Conservation (phyloP, 2,329 filamentous ascomycete genomes). For the Paracamarosporium sp. region DNA sequence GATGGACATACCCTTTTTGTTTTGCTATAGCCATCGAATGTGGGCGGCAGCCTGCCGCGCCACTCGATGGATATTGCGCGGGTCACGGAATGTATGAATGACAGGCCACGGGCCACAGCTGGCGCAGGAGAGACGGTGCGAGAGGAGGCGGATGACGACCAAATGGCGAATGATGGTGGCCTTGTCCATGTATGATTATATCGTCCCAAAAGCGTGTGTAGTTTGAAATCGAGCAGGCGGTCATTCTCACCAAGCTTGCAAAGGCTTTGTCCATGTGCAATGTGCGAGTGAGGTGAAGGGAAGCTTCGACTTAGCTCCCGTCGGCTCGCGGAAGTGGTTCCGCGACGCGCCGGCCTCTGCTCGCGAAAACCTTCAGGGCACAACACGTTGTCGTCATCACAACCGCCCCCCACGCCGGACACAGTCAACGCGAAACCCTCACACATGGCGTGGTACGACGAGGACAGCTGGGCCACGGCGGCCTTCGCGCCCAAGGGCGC, state of each 20-base stretch:
- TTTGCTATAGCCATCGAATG: slow-evolving; percentile 23
- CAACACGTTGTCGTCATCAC: slow-evolving; percentile 5
- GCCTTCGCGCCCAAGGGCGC: slow-evolving; percentile 53
- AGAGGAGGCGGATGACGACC: slow-evolving; percentile 16
- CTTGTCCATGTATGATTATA: slow-evolving; percentile 48
- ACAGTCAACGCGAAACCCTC: neutral
- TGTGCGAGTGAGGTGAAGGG: slow-evolving; percentile 34
- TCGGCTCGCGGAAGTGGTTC: slow-evolving; percentile 14
- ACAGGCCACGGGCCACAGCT: slow-evolving; percentile 31
- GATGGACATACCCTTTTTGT: slow-evolving; percentile 35
- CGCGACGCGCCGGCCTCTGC: slow-evolving; percentile 3
- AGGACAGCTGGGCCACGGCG: slow-evolving; percentile 54
- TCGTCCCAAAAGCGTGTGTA: slow-evolving; percentile 35
- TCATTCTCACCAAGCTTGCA: slow-evolving; percentile 12
- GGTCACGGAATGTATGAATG: slow-evolving; percentile 37
- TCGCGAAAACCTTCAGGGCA: neutral
- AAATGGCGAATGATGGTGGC: slow-evolving; percentile 36
- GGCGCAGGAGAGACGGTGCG: slow-evolving; percentile 9
- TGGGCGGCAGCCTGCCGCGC: slow-evolving; percentile 1
- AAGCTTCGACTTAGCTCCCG: slow-evolving; percentile 33
- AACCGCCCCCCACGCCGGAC: neutral
- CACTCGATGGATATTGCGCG: slow-evolving; percentile 12
- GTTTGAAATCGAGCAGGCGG: slow-evolving; percentile 20
- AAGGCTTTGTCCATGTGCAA: neutral
- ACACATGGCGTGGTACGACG: slow-evolving; percentile 45